Conservation (phyloP, 495 filamentous ascomycete species). For the Penicillium dipodomyicola region DNA sequence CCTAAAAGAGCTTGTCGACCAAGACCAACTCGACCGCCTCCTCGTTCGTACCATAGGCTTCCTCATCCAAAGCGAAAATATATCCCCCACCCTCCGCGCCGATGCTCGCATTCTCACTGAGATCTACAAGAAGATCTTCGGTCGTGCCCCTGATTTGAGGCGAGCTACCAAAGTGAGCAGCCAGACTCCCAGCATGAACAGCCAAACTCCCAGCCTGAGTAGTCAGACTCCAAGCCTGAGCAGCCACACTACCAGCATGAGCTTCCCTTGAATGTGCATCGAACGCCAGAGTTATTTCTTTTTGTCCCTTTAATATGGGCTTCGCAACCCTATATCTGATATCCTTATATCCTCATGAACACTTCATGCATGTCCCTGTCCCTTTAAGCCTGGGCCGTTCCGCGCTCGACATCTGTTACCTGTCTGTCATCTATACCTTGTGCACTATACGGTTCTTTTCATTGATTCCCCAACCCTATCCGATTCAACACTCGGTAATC, state of each 20-base stretch:
- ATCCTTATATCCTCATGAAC: not conserved
- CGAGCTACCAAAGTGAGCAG: slow-evolving; percentile 7
- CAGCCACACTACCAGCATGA: not conserved
- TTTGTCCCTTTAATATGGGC: not conserved
- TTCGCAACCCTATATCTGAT: not conserved
- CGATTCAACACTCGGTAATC: not conserved
- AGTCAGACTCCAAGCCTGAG: slow-evolving; percentile 16
- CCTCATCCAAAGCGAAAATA: slow-evolving; percentile 57
- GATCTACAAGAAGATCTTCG: slow-evolving; percentile 54
- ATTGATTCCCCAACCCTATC: slow-evolving; percentile 2
- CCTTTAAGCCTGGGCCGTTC: not conserved
- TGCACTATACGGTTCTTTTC: slow-evolving; percentile 1
- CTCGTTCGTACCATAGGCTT: slow-evolving; percentile 67
- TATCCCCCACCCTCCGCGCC: slow-evolving; percentile 62
- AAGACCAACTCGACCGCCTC: slow-evolving; percentile 46
- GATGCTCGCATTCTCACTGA: slow-evolving; percentile 67
- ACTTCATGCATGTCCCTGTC: slow-evolving; percentile 8
- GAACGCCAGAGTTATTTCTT: not conserved
- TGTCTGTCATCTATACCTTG: slow-evolving; percentile 11
- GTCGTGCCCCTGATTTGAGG: slow-evolving; percentile 23
- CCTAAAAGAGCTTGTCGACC: slow-evolving; percentile 52
- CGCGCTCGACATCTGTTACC: not conserved
- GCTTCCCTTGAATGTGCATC: slow-evolving; percentile 11
- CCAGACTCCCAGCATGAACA: slow-evolving; percentile 15
- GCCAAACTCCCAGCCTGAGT: not conserved